Evolutionary conservation across 768 basidiomycete species (phyloP).

Genomic region (Cystobasidium onofrii): DNA sequence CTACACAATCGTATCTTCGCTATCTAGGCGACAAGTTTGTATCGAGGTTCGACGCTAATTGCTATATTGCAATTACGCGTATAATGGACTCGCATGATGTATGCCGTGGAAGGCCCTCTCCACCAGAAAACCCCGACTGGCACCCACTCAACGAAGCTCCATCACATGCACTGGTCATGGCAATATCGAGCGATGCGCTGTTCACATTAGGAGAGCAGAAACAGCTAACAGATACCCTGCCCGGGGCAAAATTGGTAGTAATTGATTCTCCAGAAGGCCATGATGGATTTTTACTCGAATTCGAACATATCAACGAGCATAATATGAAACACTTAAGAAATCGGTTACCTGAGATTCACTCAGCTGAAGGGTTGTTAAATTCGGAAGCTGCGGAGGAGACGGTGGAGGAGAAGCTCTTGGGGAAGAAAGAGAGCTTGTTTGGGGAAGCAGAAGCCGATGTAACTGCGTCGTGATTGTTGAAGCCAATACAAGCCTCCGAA

Average conservation of each 20-base stretch:
- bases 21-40: conserved; percentile 98
- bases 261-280: conserved; percentile 54
- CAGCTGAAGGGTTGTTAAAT: conserved; percentile 46
- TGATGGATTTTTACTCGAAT: conserved; percentile 93
- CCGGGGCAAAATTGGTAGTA: conserved; percentile 68
- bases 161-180: conserved; percentile 69
- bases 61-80: conserved; percentile 81
- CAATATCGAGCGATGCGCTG: conserved; percentile 84
- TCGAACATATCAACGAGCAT: conserved; percentile 79
- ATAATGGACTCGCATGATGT: conserved; percentile 95
- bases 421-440: conserved; percentile 88
- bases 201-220: conserved; percentile 86
- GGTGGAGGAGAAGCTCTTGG: conserved; percentile 51
- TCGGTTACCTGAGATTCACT: conserved; percentile 66
- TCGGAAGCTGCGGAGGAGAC: conserved; percentile 46
- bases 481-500: too few species aligned
- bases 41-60: conserved; percentile 93
- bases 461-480: conserved; percentile 25
- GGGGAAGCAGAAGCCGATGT: conserved; percentile 75
- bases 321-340: conserved; percentile 62
- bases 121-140: conserved; percentile 7
- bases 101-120: conserved; percentile 54
- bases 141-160: conserved; percentile 58
- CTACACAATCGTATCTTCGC: conserved; percentile 89
- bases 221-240: conserved; percentile 70